Conservation (phyloP, 352 stramenopile genomes). For the Pythium rhizo-oryzae region DNA sequence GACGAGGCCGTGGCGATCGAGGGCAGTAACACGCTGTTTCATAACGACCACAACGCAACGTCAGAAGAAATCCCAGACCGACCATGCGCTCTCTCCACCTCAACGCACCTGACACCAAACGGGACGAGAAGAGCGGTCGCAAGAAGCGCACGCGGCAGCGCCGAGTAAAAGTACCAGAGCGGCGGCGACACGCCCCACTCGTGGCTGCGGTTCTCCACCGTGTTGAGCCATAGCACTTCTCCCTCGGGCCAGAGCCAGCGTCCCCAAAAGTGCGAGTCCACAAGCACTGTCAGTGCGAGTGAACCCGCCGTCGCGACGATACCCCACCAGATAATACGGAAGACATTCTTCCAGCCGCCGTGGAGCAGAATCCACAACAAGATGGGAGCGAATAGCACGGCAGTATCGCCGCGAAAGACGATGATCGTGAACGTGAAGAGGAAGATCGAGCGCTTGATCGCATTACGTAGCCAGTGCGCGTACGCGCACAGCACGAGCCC, state of each 20-base stretch:
- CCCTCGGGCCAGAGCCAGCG: constrained; percentile 98
- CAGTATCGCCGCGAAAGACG: constrained; percentile 97
- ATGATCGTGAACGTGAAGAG: constrained; percentile 93
- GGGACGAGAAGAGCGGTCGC: constrained; percentile 84
- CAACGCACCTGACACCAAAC: constrained; percentile 66
- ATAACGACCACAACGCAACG: not conserved
- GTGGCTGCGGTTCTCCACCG: constrained; percentile 96
- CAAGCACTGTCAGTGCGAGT: constrained; percentile 81
- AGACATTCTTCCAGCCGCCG: constrained; percentile 56
- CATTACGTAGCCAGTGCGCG: constrained; percentile 63
- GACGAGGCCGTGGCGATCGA: constrained; percentile 45
- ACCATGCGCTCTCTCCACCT: not conserved
- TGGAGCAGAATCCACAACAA: constrained; percentile 91
- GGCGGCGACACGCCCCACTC: constrained; percentile 97
- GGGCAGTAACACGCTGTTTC: constrained; percentile 50
- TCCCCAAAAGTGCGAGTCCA: constrained; percentile 96
- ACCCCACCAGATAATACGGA: constrained; percentile 83
- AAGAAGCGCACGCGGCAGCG: constrained; percentile 91
- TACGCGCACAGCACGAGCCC: constrained; percentile 65
- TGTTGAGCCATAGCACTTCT: constrained; percentile 97
- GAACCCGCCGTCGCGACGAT: constrained; percentile 68
- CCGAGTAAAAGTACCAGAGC: constrained; percentile 97
- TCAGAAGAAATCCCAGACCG: not conserved
- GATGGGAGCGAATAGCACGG: constrained; percentile 95
- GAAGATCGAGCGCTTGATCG: constrained; percentile 56